These are phyloP conservation scores for Pseudonitzschia multistriata DNA, from an alignment of 108 stramenopile genomes.

Conservation along the genomic window DNA sequence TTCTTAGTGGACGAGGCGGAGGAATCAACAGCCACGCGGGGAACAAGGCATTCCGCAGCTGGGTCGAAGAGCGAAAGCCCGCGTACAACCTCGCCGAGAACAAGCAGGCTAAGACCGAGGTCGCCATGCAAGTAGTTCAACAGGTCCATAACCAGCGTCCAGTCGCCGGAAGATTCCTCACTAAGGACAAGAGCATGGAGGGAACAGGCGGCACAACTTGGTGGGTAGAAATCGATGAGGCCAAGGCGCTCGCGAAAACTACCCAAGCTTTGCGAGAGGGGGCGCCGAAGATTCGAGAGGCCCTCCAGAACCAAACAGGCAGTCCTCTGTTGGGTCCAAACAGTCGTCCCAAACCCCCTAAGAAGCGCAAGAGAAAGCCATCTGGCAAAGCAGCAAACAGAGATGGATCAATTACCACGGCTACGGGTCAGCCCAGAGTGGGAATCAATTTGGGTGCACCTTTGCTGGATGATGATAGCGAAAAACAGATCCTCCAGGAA, in stretches of 20 bases:
- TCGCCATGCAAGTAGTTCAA: slow-evolving; percentile 61
- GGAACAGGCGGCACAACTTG: slow-evolving; percentile 18
- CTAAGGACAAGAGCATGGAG: slow-evolving; percentile 33
- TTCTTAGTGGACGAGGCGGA: slow-evolving; percentile 79
- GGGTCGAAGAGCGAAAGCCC: slow-evolving; percentile 66
- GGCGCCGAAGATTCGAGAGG: slow-evolving; percentile 70
- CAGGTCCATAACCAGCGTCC: slow-evolving; percentile 46
- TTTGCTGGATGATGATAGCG: background rate
- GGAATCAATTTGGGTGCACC: background rate
- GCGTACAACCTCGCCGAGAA: slow-evolving; percentile 66
- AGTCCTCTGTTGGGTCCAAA: background rate
- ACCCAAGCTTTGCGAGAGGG: slow-evolving; percentile 86
- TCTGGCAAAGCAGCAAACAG: background rate
- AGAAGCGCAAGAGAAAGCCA: slow-evolving; percentile 6
- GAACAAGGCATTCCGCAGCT: slow-evolving; percentile 68
- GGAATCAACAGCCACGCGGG: slow-evolving; percentile 78
- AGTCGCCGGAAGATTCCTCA: slow-evolving; percentile 70
- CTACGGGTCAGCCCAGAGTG: background rate
- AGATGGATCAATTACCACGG: background rate
- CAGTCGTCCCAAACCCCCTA: background rate
- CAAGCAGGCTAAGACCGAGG: slow-evolving; percentile 68
- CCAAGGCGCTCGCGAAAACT: slow-evolving; percentile 73
- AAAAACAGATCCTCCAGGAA: background rate
- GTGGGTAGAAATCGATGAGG: slow-evolving; percentile 77
- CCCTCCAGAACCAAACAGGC: slow-evolving; percentile 22